Base-by-base conservation (phyloP, 2,329 filamentous ascomycete species). In the Penicillium digitatum region DNA sequence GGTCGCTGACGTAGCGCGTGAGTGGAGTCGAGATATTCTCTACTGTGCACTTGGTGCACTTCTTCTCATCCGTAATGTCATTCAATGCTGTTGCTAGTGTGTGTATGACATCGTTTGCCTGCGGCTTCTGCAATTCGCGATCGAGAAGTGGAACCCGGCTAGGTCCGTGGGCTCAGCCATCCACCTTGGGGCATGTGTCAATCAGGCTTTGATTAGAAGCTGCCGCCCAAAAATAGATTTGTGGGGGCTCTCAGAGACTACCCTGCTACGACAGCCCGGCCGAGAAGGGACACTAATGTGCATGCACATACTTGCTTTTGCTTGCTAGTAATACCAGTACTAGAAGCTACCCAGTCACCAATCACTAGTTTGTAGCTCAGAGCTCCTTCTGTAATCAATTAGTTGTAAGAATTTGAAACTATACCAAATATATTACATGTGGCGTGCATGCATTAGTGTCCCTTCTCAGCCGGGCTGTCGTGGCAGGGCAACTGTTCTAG, bases 1-100 rank as follows among this genome's bases (percentile, higher is more conserved):
- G 38, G 10, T 56, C 48, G 12, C 45, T 46, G 20, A 47, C 44
- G 2, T 53, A 40, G 6, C 35, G 29, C 5, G 46, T 48, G 16
- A 58, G 38, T 7, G 47, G 40, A 42, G 40, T 35, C 9, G 48
- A 45, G 1, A 58, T 34, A 10, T 31, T 42, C 37, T 58, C 53
- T 9, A 53, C 56, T 3, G 56, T 56, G 29, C 56, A 58, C 12
- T 52, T 52, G 3, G 53, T 56, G 26, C 56, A 58, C 14, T 53
- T 45, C 5, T 45, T 49, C 31, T 53, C 53, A 38, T 53, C 37
- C 8, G 20, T 26, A 6, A 58, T 31, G 8, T 58, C 54, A 38
- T 38, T 56, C 29, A 58, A 26, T 29, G 56, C 56, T 3, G 10
- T 2, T 24, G 49, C 27, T 7, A 58, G 24, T 10, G 18, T 18